Base-by-base conservation (phyloP, 2,329 filamentous ascomycete genomes). In the Trichoderma aggressivum region DNA sequence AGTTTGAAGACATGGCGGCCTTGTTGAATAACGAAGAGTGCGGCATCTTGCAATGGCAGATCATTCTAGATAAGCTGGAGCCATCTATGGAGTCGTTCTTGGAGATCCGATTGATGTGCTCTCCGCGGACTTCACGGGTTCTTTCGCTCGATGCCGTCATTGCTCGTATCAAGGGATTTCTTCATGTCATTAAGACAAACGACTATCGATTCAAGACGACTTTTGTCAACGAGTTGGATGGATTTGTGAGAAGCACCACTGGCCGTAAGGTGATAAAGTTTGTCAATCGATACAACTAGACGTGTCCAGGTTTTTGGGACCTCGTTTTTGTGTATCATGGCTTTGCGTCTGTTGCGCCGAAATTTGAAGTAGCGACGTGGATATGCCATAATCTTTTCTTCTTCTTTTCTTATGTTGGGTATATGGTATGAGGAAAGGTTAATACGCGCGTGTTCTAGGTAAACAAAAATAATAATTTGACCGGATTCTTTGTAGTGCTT, bases 41-140 rank as follows among this genome's bases (percentile, higher is more conserved):
- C 5, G 79, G 79, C 0, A 67, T 85, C 3, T 65, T 85, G 0
- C 80, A 85, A 50, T 85, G 82, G 81, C 83, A 85, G 71, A 74
- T 84, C 1, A 78, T 85, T 3, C 58, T 84, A 5, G 73, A 76
- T 14, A 77, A 74, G 66, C 66, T 79, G 53, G 74, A 78, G 16
- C 75, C 73, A 1, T 75, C 76, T 0, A 21, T 74, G 64, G 79
- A 80, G 8, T 65, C 73, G 1, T 74, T 60, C 0, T 70, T 76
- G 0, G 74, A 82, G 73, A 43, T 76, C 10, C 69, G 78, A 7
- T 30, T 82, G 69, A 68, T 83, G 16, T 58, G 75, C 55, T 70
- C 75, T 3, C 59, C 50, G 24, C 64, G 61, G 0, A 61, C 34
- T 2, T 61, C 67, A 4, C 36, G 56, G 0, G 43, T 68, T 0